Conservation (phyloP, 2,329 filamentous ascomycete species). For the Aspergillus brunneoviolaceus region DNA sequence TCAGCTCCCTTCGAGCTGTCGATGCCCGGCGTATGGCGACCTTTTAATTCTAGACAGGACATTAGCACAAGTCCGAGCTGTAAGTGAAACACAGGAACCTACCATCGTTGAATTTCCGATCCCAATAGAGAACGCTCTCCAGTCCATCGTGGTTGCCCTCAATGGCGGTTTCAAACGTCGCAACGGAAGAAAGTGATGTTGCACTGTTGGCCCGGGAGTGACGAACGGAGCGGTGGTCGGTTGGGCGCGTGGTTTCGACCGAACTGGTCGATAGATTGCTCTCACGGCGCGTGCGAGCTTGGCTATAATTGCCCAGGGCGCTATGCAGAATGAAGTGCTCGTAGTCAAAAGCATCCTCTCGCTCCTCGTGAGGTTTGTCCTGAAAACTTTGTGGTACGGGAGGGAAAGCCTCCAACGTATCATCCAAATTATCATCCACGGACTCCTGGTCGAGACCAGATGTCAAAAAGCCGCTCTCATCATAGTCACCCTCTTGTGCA, state of each 20-base stretch:
- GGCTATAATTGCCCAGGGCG: slow-evolving; percentile 68
- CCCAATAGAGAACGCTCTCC: slow-evolving; percentile 42
- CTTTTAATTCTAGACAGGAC: slow-evolving; percentile 26
- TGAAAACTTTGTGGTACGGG: slow-evolving; percentile 46
- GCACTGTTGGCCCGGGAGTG: slow-evolving; percentile 55
- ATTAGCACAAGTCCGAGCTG: not conserved
- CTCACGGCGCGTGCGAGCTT: slow-evolving; percentile 28
- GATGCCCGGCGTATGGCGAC: slow-evolving; percentile 18
- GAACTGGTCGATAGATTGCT: slow-evolving; percentile 49
- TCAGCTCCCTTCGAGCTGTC: slow-evolving; percentile 20
- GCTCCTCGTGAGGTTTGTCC: slow-evolving; percentile 80
- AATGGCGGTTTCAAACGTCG: slow-evolving; percentile 63
- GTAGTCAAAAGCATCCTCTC: slow-evolving; percentile 93
- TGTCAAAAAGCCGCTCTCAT: slow-evolving; percentile 29
- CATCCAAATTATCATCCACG: slow-evolving; percentile 40
- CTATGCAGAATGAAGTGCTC: slow-evolving; percentile 94
- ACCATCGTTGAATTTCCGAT: slow-evolving; percentile 38
- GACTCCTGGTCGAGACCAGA: slow-evolving; percentile 62
- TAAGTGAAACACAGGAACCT: slow-evolving; percentile 4
- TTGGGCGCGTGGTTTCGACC: slow-evolving; percentile 50
- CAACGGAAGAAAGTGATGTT: slow-evolving; percentile 61
- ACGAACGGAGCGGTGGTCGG: slow-evolving; percentile 20
- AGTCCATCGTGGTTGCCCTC: slow-evolving; percentile 51
- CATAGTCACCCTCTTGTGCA: slow-evolving; percentile 42
- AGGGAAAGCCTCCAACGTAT: slow-evolving; percentile 35